Evolutionary conservation across 177 flowering plant genomes (phyloP), one percentile per base, ranked within the genome.

Genomic region (Vitis hybrid): DNA sequence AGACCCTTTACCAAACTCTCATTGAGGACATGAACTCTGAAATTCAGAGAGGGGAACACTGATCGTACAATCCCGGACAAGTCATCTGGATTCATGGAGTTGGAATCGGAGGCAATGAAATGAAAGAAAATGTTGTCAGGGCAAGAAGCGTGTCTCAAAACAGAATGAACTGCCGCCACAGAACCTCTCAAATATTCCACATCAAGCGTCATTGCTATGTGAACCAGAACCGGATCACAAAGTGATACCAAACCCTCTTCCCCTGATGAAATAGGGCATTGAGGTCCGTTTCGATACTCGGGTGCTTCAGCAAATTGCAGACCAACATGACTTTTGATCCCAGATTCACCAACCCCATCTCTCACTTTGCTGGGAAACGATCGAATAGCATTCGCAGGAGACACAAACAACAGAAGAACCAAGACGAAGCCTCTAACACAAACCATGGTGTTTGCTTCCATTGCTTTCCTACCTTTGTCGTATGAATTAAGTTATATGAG

Each of bases 141-240:
- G 71, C 92, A 90, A 12, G 88, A 83, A 47, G 90, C 28, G 78
- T 88, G 92, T 44, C 72, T 82, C 59, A 90, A 85, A 70, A 87
- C 75, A 2, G 94, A 90, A 53, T 81, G 88, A 15, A 87, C 82
- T 1, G 88, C 89, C 2, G 90, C 90, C 4, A 90, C 69, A 2
- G 91, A 72, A 4, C 95, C 95, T 58, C 92, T 74, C 47, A 90
- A 66, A 75, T 90, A 90, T 53, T 70, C 73, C 1, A 47, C 67
- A 73, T 90, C 95, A 5, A 88, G 84, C 0, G 92, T 88, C 89
- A 87, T 88, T 1, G 92, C 89, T 8, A 90, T 71, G 65, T 84
- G 91, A 47, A 90, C 76, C 24, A 71, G 75, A 10, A 75, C 72
- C 2, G 85, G 74, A 56, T 79, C 78, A 19, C 82, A 76, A 1